phyloP scores from a whole-genome alignment of 495 filamentous ascomycete species.

The Podospora appendiculata region DNA sequence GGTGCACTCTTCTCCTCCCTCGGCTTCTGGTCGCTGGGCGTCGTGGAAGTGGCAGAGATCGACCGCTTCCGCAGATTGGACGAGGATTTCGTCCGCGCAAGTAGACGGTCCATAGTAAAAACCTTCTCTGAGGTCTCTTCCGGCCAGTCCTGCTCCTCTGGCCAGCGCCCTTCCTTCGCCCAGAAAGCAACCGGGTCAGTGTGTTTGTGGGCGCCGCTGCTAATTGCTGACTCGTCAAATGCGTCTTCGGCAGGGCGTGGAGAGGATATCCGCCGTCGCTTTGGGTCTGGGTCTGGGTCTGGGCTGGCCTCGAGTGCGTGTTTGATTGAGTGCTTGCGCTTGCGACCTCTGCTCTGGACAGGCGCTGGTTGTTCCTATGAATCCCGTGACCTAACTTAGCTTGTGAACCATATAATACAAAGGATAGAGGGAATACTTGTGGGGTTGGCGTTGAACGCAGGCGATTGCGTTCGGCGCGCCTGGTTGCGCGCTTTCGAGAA shows the following conservation, averaged over 20 bases:
- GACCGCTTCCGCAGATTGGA: neutral
- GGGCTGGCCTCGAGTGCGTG: conserved; percentile 3
- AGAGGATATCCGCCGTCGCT: conserved; percentile 6
- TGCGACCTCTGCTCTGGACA: conserved; percentile 14
- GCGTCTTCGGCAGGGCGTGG: conserved; percentile 2
- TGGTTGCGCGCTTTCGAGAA: conserved; percentile 10
- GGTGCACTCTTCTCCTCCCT: conserved; percentile 25
- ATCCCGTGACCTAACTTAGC: conserved; percentile 6
- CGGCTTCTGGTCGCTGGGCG: conserved; percentile 1
- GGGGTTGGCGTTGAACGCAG: conserved; percentile 5
- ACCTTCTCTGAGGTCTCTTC: neutral
- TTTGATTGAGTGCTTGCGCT: conserved; percentile 12
- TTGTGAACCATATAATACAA: conserved; percentile 9
- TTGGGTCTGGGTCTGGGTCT: conserved; percentile 6
- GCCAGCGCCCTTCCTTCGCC: neutral
- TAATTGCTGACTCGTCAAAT: conserved; percentile 3
- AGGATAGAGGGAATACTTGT: conserved; percentile 5
- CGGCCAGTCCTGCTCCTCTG: neutral
- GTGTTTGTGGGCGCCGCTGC: neutral
- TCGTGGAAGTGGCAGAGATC: neutral
- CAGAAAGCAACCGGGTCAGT: neutral
- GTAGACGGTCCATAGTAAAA: neutral
- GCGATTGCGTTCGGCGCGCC: conserved; percentile 10
- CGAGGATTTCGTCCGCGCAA: neutral
- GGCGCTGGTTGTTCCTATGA: conserved; percentile 7